These are phyloP conservation scores for Ceratobasidium theobromae DNA, from an alignment of 1,284 basidiomycete species.

Conservation along the genomic window DNA sequence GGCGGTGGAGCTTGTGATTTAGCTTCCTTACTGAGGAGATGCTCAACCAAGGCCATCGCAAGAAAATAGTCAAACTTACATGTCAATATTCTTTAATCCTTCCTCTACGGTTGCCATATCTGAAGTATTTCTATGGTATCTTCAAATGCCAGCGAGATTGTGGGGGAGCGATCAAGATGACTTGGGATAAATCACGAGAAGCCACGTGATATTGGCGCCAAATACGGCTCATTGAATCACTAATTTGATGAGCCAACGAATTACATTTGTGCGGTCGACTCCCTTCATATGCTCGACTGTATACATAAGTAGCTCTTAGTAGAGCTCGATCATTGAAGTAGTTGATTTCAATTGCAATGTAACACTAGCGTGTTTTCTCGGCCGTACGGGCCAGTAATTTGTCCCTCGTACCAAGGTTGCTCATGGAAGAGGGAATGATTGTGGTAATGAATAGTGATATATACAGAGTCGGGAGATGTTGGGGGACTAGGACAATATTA, in stretches of 20 bases:
- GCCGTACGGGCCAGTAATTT: too few species aligned
- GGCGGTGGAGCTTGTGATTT: constrained; percentile 20
- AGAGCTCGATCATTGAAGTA: background rate
- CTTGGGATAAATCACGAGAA: constrained; percentile 25
- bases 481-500: too few species aligned
- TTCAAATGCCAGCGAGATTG: background rate
- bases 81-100: constrained; percentile 5
- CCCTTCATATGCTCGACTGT: too few species aligned
- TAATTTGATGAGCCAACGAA: too few species aligned
- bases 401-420: too few species aligned
- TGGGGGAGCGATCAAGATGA: constrained; percentile 13
- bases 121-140: background rate
- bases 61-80: background rate
- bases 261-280: too few species aligned
- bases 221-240: background rate
- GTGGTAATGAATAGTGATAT: background rate
- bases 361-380: too few species aligned
- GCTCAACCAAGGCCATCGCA: background rate
- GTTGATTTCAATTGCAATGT: background rate
- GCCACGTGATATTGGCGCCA: constrained; percentile 11
- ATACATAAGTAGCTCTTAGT: too few species aligned
- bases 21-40: background rate
- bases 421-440: too few species aligned
- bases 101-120: constrained; percentile 14
- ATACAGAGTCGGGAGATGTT: too few species aligned